Base-by-base conservation (phyloP, 345 rosid genomes). In the Heritiera littoralis region DNA sequence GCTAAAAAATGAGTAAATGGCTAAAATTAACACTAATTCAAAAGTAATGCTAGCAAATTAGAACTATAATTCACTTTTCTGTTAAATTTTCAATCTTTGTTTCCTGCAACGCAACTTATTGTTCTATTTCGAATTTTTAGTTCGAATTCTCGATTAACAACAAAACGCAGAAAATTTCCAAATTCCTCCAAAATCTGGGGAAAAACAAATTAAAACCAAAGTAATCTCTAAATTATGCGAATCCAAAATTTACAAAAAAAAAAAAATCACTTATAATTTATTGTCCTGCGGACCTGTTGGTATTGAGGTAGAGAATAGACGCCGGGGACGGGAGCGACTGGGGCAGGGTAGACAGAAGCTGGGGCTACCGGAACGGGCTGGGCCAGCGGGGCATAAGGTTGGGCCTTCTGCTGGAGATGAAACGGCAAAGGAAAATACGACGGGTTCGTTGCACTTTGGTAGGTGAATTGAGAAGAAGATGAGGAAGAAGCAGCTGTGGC, bases 301-400 rank as follows among this genome's bases (percentile, higher is more conserved):
- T 83, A 94, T 84, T 94, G 98, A 41, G 98, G 98, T 63, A 88
- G 85, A 41, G 95, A 49, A 80, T 94, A 92, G 11, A 87, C 91
- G 43, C 91, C 89, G 54, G 91, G 74, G 49, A 84, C 80, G 2
- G 92, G 85, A 1, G 90, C 89, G 14, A 82, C 85, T 4, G 90
- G 83, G 78, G 88, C 86, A 2, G 88, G 80, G 70, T 87, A 87
- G 2, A 80, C 86, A 7, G 94, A 77, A 15, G 90, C 7, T 17
- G 71, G 51, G 52, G 72, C 58, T 56, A 28, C 4, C 32, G 58
- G 38, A 69, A 69, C 35, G 1, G 74, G 38, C 40, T 69, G 74
- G 40, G 74, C n/a, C 1, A 18, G 10, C 6, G 56, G 4, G 8
- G 56, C 56, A 28, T 69, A 69, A 48, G 77, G 66, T 60, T 74